These are phyloP conservation scores for Beauveria sp. DNA, from an alignment of 2,329 filamentous ascomycete species.

Conservation along the genomic window DNA sequence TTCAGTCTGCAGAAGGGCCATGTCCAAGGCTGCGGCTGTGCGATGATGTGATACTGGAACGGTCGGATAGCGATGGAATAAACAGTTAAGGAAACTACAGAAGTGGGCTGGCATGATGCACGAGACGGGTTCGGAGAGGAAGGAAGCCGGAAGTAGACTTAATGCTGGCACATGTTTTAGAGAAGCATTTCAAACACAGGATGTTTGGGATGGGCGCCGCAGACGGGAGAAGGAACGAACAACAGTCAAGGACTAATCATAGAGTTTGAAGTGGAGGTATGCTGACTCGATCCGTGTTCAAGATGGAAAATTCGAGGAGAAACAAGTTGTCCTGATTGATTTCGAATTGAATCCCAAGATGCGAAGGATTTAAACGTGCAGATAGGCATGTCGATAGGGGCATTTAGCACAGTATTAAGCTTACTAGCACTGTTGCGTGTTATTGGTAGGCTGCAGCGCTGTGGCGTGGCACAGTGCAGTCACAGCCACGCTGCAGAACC, in stretches of 20 bases:
- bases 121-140: neutral
- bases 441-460: neutral
- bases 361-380: neutral
- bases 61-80: neutral
- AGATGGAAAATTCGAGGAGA: neutral
- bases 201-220: neutral
- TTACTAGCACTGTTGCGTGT: neutral
- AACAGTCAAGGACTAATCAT: neutral
- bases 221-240: neutral
- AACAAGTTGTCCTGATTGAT: neutral
- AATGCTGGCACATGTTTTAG: neutral
- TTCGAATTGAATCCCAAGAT: too few species aligned
- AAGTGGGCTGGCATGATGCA: neutral
- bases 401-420: neutral
- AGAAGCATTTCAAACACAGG: neutral
- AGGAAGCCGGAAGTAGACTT: neutral
- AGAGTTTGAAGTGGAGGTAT: too few species aligned
- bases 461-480: neutral
- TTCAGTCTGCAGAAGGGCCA: neutral
- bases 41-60: neutral
- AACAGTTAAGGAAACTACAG: neutral
- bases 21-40: neutral
- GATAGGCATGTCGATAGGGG: neutral
- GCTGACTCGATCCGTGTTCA: too few species aligned
- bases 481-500: neutral